Percentiles rank a stretch among this genome's conserved stretches.
These are phyloP conservation scores for Astrothelium subdiscretum DNA, from an alignment of 495 filamentous ascomycete species.

Conservation along the genomic window DNA sequence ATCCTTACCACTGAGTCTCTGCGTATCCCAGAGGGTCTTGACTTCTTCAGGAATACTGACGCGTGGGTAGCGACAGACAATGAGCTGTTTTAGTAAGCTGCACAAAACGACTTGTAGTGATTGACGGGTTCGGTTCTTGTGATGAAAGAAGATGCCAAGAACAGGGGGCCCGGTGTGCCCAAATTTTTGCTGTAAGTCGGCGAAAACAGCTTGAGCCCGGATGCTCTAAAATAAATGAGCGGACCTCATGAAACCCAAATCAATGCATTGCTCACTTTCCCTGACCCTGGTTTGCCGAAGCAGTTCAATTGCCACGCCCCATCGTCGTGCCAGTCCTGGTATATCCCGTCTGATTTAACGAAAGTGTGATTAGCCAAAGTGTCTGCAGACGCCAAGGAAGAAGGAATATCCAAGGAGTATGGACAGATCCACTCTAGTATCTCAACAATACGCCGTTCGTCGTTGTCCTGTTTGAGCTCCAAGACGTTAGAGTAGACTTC, in stretches of 20 bases:
- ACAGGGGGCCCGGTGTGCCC: neutral
- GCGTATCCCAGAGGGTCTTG: neutral
- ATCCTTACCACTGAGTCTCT: neutral
- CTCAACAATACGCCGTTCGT: neutral
- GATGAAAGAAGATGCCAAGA: neutral
- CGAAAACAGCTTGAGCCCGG: neutral
- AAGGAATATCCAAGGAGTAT: neutral
- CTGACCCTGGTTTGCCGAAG: constrained; percentile 2
- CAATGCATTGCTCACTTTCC: neutral
- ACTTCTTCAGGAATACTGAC: neutral
- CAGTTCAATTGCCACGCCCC: constrained; percentile 3
- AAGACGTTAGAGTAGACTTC: neutral
- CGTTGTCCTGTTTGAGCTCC: constrained; percentile 1
- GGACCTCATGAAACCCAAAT: neutral
- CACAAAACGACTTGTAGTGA: neutral
- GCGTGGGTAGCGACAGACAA: neutral
- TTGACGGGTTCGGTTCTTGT: neutral
- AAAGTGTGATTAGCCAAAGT: neutral
- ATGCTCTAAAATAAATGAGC: neutral
- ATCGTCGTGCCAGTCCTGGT: constrained; percentile 4
- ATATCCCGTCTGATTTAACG: neutral
- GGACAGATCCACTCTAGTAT: neutral
- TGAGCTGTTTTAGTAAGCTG: neutral
- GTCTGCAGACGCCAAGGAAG: neutral
- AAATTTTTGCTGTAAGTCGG: neutral